Conservation (phyloP, 129 eudicot species). For the Oenanthe sinensis region DNA sequence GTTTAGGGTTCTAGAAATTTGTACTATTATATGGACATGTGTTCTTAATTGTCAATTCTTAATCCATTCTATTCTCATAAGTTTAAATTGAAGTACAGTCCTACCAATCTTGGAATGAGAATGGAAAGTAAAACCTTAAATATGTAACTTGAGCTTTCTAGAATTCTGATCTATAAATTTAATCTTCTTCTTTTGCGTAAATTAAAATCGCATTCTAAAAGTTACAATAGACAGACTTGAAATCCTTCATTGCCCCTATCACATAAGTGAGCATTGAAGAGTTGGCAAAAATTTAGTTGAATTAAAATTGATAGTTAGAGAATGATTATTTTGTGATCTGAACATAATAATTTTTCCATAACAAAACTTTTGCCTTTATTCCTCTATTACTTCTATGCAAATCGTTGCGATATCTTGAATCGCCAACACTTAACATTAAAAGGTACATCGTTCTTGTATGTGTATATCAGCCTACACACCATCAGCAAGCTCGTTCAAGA, state of each 20-base stretch:
- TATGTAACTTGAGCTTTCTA: background rate
- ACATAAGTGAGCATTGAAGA: background rate
- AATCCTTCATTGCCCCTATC: background rate
- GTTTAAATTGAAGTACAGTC: background rate
- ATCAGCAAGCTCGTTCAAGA: slow-evolving; percentile 64
- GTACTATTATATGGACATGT: background rate
- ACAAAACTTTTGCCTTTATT: background rate
- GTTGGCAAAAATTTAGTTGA: background rate
- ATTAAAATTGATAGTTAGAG: background rate
- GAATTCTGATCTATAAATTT: background rate
- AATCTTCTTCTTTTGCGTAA: background rate
- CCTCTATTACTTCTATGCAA: background rate
- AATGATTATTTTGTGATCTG: background rate
- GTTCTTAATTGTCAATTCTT: background rate
- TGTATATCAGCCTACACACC: slow-evolving; percentile 64
- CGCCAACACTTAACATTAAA: no score
- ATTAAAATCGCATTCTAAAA: background rate
- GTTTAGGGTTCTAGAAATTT: background rate
- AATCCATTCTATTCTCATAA: background rate
- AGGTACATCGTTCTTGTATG: background rate
- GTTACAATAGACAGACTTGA: background rate
- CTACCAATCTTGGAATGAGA: background rate
- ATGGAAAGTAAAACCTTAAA: background rate
- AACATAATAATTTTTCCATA: background rate
- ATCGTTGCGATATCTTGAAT: background rate